A percentile compares a stretch with the other conserved stretches of the same genome.
Conservation (phyloP, 768 basidiomycete species). For the Rhodotorula toruloides region DNA sequence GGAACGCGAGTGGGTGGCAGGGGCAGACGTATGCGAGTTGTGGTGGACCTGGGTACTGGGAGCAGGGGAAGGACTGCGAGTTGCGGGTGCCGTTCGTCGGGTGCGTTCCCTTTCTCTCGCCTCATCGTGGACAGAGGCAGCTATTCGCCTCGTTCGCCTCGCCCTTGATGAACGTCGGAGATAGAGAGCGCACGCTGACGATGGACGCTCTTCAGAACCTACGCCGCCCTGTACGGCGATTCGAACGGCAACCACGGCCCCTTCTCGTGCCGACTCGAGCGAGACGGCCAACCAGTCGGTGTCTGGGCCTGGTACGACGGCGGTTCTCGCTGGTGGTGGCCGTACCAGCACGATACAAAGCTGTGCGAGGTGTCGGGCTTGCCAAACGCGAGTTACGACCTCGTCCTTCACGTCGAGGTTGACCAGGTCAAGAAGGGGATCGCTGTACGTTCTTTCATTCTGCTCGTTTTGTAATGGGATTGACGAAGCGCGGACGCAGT, state of each 20-base stretch:
- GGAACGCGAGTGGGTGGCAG: not conserved
- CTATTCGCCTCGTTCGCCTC: no score
- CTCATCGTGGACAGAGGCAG: not conserved
- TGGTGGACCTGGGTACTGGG: not conserved
- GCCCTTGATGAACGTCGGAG: no score
- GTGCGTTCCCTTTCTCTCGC: not conserved
- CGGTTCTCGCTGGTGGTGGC: not conserved
- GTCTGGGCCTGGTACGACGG: not conserved
- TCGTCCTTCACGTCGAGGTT: constrained; percentile 4
- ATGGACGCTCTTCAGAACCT: not conserved
- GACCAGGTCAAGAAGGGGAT: not conserved
- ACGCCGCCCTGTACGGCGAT: constrained; percentile 2
- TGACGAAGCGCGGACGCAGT: no score
- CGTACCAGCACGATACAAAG: not conserved
- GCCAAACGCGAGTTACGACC: not conserved
- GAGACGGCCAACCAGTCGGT: not conserved
- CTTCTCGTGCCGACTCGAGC: not conserved
- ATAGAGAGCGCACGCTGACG: not conserved
- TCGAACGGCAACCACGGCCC: constrained; percentile 3
- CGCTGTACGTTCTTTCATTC: not conserved
- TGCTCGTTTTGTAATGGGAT: no score
- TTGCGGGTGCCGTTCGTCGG: not conserved
- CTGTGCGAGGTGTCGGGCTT: not conserved
- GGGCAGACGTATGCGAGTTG: not conserved
- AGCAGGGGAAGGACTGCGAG: not conserved